Evolutionary conservation across 73 alveolate species (phyloP).

Genomic region (Paramecium pentaurelia): DNA sequence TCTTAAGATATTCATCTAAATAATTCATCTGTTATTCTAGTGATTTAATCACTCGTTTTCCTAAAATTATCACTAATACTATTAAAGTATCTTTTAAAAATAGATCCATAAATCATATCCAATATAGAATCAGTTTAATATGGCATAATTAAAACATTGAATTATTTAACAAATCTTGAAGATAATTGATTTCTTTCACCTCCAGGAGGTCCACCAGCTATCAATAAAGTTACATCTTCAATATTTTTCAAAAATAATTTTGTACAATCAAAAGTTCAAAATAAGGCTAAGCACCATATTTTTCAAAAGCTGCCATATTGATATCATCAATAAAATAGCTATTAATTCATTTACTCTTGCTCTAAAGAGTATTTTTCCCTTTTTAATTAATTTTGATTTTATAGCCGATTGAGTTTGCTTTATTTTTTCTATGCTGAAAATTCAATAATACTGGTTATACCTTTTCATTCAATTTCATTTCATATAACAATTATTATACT

Average conservation of each 20-base stretch:
- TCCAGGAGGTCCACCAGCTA: slow-evolving; percentile 98
- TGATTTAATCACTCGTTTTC: slow-evolving; percentile 83
- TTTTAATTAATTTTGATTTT: slow-evolving; percentile 91
- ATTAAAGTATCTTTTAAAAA: slow-evolving; percentile 71
- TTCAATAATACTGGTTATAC: slow-evolving; percentile 78
- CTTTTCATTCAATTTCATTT: slow-evolving; percentile 68
- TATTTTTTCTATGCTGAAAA: slow-evolving; percentile 88
- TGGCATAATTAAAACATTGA: slow-evolving; percentile 86
- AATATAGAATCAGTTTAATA: slow-evolving; percentile 65
- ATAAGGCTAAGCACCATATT: slow-evolving; percentile 92
- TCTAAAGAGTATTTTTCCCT: slow-evolving; percentile 89
- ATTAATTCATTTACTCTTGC: slow-evolving; percentile 90
- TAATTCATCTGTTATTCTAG: slow-evolving; percentile 83
- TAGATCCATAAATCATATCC: slow-evolving; percentile 75
- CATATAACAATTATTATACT: slow-evolving; percentile 78
- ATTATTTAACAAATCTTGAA: slow-evolving; percentile 90
- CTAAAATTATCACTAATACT: slow-evolving; percentile 75
- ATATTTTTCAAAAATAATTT: slow-evolving; percentile 86
- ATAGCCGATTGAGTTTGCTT: slow-evolving; percentile 80
- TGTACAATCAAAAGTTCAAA: slow-evolving; percentile 91
- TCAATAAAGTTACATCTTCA: slow-evolving; percentile 83
- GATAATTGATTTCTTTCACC: slow-evolving; percentile 95
- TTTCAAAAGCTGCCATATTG: slow-evolving; percentile 94
- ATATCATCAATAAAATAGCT: slow-evolving; percentile 94
- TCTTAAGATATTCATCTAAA: slow-evolving; percentile 79